Base-by-base conservation (phyloP, 1,284 basidiomycete species). In the Athelia psychrophila region DNA sequence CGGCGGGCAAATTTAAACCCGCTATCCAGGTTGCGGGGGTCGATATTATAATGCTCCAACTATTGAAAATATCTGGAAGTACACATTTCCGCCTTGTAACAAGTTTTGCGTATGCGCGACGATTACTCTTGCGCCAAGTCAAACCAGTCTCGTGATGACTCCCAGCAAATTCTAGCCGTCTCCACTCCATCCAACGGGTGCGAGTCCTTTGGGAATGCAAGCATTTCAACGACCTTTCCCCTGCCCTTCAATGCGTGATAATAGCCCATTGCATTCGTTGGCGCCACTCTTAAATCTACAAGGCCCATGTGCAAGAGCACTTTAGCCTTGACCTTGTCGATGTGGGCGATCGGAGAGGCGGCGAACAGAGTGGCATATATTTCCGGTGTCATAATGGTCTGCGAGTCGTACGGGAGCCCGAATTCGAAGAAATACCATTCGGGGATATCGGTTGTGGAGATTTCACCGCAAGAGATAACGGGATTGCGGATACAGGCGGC, bases 341-440 rank as follows among this genome's bases (percentile, higher is more conserved):
- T 73, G 54, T 83, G 64, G 3, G 74, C 62, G 30, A 88, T 82
- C 0, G 88, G 88, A 0, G 86, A 87, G 13, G 76, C 70, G 1
- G 63, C 57, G 50, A 76, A 77, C 2, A 89, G 64, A 25, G 67
- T 60, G 2, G 65, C 58, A 56, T 76, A 87, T 16, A 67, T 59
- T 2, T 72, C 71, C 0, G 78, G 73, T 0, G 73, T 72, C 52
- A 85, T 65, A 35, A 77, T 19, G 8, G 47, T 33, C 58, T 65
- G 30, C 48, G 68, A 27, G 16, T 59, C 49, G 58, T 76, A 82
- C 1, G 64, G 56, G 2, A 81, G 53, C 1, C 76, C 82, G 50
- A 83, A 81, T 64, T 91, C 88, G 13, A 68, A 61, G 58, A 75
- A 84, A 38, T 79, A 79, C 88, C 88, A 91, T 59, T 91, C 88